phyloP scores from a whole-genome alignment of 805 yeast genomes.

The Scheffersomyces coipomensis region DNA sequence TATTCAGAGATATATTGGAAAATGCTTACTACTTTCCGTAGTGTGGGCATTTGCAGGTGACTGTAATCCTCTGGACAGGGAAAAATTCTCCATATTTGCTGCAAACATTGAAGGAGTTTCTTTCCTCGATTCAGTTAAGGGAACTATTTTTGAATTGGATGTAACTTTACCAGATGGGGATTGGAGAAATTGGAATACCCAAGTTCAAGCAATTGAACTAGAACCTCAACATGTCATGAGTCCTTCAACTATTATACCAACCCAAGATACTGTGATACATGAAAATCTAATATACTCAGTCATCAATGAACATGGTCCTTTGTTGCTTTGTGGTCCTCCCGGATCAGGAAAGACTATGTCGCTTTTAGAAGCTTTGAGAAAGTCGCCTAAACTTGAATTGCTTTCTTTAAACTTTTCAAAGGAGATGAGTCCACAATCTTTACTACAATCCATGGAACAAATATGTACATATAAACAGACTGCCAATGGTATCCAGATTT shows the following conservation, averaged over 20 bases:
- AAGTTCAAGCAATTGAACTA: conserved; percentile 43
- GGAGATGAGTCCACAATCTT: conserved; percentile 62
- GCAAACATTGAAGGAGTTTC: conserved; percentile 14
- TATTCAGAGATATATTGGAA: conserved; percentile 23
- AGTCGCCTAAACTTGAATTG: conserved; percentile 55
- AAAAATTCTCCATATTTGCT: conserved; percentile 30
- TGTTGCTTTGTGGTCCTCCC: conserved; percentile 91
- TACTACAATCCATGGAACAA: conserved; percentile 69
- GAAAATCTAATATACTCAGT: conserved; percentile 59
- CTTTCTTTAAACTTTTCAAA: conserved; percentile 80
- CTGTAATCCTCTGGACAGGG: conserved; percentile 35
- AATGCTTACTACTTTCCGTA: conserved; percentile 36
- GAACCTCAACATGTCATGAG: conserved; percentile 59
- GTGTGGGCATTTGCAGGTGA: conserved; percentile 73
- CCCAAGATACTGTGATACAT: conserved; percentile 72
- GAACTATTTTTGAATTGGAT: conserved; percentile 39
- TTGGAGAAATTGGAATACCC: conserved; percentile 42
- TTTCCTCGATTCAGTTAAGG: conserved; percentile 4
- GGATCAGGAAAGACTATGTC: conserved; percentile 98
- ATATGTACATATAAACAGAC: conserved; percentile 60
- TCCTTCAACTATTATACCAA: conserved; percentile 71
- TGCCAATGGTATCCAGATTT: conserved; percentile 49
- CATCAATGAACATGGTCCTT: conserved; percentile 53
- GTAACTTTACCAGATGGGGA: conserved; percentile 43
- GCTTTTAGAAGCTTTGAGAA: conserved; percentile 62